Conservation (phyloP, 2,329 filamentous ascomycete genomes). For the Pleurostoma richardsiae region DNA sequence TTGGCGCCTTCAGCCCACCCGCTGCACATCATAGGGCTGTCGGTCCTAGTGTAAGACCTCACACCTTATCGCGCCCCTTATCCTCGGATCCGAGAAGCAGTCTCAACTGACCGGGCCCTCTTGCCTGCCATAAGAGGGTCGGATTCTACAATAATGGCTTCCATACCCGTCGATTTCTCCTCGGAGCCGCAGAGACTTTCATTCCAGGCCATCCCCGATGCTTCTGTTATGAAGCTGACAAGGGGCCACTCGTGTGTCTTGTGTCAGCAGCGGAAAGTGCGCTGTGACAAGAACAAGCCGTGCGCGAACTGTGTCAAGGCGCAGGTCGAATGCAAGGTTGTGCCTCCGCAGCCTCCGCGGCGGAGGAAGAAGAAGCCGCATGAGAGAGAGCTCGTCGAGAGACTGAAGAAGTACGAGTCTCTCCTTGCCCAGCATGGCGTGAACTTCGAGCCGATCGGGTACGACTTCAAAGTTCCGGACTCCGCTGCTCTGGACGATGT, state of each 20-base stretch:
- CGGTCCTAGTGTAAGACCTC: slow-evolving; percentile 1
- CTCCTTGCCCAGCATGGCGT: slow-evolving; percentile 63
- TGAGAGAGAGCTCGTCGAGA: slow-evolving; percentile 65
- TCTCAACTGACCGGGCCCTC: slow-evolving; percentile 4
- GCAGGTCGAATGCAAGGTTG: slow-evolving; percentile 55
- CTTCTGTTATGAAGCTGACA: slow-evolving; percentile 47
- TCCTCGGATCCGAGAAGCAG: slow-evolving; percentile 10
- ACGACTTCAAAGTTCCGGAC: slow-evolving; percentile 37
- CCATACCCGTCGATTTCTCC: slow-evolving; percentile 5
- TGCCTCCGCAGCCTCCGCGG: slow-evolving; percentile 51
- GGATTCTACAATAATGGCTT: slow-evolving; percentile 7
- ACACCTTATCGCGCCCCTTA: slow-evolving; percentile 1
- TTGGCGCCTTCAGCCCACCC: background rate
- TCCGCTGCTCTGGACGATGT: slow-evolving; percentile 40
- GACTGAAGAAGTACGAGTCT: slow-evolving; percentile 63
- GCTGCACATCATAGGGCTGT: background rate
- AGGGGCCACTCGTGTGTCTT: slow-evolving; percentile 61
- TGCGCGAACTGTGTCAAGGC: slow-evolving; percentile 65
- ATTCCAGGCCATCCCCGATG: slow-evolving; percentile 22
- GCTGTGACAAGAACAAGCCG: slow-evolving; percentile 68
- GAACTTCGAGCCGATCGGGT: slow-evolving; percentile 61
- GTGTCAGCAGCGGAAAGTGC: slow-evolving; percentile 73
- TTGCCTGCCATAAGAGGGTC: background rate
- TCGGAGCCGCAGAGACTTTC: slow-evolving; percentile 20
- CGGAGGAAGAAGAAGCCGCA: slow-evolving; percentile 59